Evolutionary conservation across 2,329 filamentous ascomycete genomes (phyloP), one percentile per base, ranked within the genome.

Genomic region (Penicillium griseofulvum): DNA sequence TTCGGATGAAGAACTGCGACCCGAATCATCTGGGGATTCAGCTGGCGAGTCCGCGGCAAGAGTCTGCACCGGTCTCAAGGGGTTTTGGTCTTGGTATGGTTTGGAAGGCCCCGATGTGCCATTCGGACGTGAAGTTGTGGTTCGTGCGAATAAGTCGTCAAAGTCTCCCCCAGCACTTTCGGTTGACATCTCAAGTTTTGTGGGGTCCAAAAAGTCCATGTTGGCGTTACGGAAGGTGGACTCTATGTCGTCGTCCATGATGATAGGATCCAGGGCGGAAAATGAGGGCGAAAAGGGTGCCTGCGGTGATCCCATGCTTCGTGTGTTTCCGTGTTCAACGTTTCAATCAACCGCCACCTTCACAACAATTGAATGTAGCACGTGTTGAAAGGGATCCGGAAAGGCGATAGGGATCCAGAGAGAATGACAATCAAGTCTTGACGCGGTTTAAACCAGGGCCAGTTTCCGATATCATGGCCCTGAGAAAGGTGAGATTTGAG

Each of bases 21-120:
- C 78, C 5, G 74, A 77, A 38, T 72, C 70, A 52, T 74, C 76
- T 2, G 71, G 70, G 5, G 77, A 79, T 49, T 76, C 76, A n/a
- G 73, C 74, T n/a, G 74, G 72, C 4, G 74, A 75, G 52, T 76
- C 68, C 17, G 74, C 65, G 26, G 70, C 54, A 56, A 71, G 60
- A 16, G 70, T 59, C 50, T 71, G 62, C 17, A 68, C 66, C 49
- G 69, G 65, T 51, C 69, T 70, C 56, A 75, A 65, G 46, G 65
- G 56, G 54, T 73, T 67, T 47, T 70, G 64, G 9, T 70, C 67
- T 49, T 66, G 65, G 41, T 69, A 68, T n/a, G 64, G 62, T 36
- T 67, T 66, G 28, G 68, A 62, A 22, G 68, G 63, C 34, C 70
- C 64, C 26, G 66, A 62, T 49, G 66, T 61, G 28, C 60, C 65